Base-by-base conservation (phyloP, 129 eudicot species). In the Artemisia tridentata region DNA sequence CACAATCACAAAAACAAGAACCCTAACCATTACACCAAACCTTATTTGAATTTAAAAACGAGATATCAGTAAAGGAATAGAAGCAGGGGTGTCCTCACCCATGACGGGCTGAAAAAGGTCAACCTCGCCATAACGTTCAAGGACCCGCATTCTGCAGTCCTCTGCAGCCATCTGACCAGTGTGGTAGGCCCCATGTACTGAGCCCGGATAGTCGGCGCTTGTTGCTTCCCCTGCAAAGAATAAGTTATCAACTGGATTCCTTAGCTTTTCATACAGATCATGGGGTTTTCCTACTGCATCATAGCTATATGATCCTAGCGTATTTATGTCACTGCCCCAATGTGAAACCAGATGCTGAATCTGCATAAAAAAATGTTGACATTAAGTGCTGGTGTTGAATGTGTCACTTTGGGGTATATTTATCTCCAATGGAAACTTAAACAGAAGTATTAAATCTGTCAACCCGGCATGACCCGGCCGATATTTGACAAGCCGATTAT, bases 161-260 rank as follows among this genome's bases (percentile, higher is more conserved):
- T 95, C 97, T 11, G 97, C 99, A 50, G 99, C 99, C 88, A 88
- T 73, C 67, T 81, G 52, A 23, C 99, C 99, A 18, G 99, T 95
- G 21, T 91, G 85, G 82, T 95, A 95, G 13, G 99, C 99, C 23
- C 97, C 99, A 34, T 95, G 99, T 16, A 95, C 99, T 1, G 97
- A 93, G 6, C 99, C 99, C 2, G 99, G 99, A 74, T 83, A 86
- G 69, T 84, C 95, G 9, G 53, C n/a, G 53, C 97, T 90, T 5
- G 99, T 95, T 14, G 97, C 99, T 67, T 95, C 99, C 72, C 99
- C 99, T 4, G 99, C 99, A 88, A 95, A 95, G 80, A 95, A 95
- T 78, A 95, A 66, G 84, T 95, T 95, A 63, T 90, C 99, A 10
- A 95, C 96, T 1, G 99, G 97, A 61, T 83, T 88, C 84, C 99